Evolutionary conservation across 352 stramenopile species (phyloP), one percentile per base, ranked within the genome.

Genomic region (Phytophthora constricta): DNA sequence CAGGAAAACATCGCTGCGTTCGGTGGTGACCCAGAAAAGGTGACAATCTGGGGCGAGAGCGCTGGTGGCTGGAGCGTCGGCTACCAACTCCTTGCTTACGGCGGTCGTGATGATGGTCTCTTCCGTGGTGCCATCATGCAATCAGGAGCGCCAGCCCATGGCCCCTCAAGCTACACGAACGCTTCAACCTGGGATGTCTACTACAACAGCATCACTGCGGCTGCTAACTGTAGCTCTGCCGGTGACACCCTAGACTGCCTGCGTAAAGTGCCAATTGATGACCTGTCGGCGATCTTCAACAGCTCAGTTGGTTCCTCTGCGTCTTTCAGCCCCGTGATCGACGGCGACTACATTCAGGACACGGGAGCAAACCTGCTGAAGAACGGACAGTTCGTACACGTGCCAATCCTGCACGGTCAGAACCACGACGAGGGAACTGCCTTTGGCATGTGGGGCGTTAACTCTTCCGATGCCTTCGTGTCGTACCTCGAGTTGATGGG

Each of bases 21-120:
- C 7, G 62, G 62, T 23, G 62, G 62, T 17, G 55, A 70, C 20
- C n/a, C 62, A 5, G 19, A 10, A 13, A 65, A 65, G 17, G 62
- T 70, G 17, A 70, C 62, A 22, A 55, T 70, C 17, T 70, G 62
- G 62, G 62, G 62, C 13, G 43, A 70, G 28, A 20, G 62, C 37
- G 82, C 89, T 2, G 90, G 92, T 16, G 80, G 62, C 22, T 70
- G 9, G 43, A 71, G 59, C 64, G 54, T 76, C 9, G 46, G 41
- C 2, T 53, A 76, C 31, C 63, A 70, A 41, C 64, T 76, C 16
- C 7, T 76, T 19, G 68, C 68, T 3, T 73, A 62, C 34, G 68
- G 42, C 11, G 68, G 68, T 7, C 64, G 63, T 4, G 64, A 67
- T 45, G 68, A 76, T 20, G 59, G 54, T 9, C 25, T 76, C 4